Evolutionary conservation across 192 early-diverging fungal species (phyloP).

Genomic region (Blastocladiella britannica): DNA sequence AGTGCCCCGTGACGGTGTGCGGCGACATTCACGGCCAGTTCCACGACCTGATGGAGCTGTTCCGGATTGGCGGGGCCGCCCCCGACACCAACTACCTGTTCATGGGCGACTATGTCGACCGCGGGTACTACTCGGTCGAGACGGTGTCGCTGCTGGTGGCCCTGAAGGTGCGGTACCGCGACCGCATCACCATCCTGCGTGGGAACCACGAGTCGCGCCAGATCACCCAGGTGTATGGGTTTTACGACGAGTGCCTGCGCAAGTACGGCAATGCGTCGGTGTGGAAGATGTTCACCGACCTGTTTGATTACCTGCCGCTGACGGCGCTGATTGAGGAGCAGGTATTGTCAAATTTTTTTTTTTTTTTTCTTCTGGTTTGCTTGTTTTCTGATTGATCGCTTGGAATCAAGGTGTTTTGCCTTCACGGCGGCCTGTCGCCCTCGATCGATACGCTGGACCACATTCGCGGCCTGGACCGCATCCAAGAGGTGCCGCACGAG

Average conservation of each 20-base stretch:
- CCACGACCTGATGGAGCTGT: constrained; percentile 89
- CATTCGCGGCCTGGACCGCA: constrained; percentile 80
- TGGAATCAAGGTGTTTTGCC: constrained; percentile 63
- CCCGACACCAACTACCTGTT: constrained; percentile 97
- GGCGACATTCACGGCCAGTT: constrained; percentile 99
- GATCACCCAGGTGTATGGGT: constrained; percentile 98
- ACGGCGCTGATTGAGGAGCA: constrained; percentile 91
- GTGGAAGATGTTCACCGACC: constrained; percentile 92
- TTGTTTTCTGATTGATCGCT: neutral
- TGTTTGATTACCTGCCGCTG: constrained; percentile 92
- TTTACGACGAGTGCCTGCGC: constrained; percentile 95
- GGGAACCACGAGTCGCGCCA: constrained; percentile 98
- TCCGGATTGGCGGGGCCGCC: constrained; percentile 86
- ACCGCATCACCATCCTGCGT: constrained; percentile 83
- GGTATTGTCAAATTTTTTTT: constrained; percentile 10
- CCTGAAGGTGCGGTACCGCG: constrained; percentile 79
- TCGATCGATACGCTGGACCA: constrained; percentile 89
- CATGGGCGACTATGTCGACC: constrained; percentile 99
- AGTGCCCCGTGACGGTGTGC: constrained; percentile 90
- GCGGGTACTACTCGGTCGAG: constrained; percentile 97
- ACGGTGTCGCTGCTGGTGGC: constrained; percentile 87
- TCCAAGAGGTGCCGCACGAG: constrained; percentile 77
- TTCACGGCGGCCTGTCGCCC: constrained; percentile 95
- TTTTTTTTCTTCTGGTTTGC: neutral
- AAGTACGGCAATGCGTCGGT: constrained; percentile 98